Evolutionary conservation across 192 early-diverging fungal genomes (phyloP).

Genomic region (Linderina pennispora): DNA sequence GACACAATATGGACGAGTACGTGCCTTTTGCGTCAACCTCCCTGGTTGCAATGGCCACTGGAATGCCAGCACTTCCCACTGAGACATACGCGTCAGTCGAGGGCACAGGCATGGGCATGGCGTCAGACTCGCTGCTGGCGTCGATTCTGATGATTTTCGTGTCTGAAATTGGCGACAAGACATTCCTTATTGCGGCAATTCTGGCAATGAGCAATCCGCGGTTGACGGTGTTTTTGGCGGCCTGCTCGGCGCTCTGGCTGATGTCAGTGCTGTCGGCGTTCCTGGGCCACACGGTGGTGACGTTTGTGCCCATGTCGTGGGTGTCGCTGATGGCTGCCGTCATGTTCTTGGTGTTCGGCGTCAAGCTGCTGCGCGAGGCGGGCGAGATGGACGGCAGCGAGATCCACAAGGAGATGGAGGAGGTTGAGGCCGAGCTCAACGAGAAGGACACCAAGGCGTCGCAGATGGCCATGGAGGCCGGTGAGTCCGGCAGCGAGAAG

Average conservation of each 20-base stretch:
- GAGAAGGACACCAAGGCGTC: conserved; percentile 58
- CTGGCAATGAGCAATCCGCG: conserved; percentile 98
- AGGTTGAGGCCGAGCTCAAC: conserved; percentile 84
- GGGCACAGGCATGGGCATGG: no score
- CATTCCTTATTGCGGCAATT: conserved; percentile 96
- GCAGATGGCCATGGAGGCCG: conserved; percentile 55
- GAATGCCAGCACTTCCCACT: no score
- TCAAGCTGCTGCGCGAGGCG: conserved; percentile 82
- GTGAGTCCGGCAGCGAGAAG: conserved; percentile 20
- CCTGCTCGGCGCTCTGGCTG: conserved; percentile 77
- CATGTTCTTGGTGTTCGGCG: conserved; percentile 92
- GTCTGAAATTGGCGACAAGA: conserved; percentile 99
- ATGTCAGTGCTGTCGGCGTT: conserved; percentile 96
- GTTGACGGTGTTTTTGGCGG: conserved; percentile 81
- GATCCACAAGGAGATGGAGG: conserved; percentile 81
- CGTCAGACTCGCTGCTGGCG: conserved; percentile 43
- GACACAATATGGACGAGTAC: no score
- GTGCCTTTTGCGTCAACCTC: no score
- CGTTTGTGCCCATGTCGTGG: conserved; percentile 79
- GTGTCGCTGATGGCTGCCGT: conserved; percentile 77
- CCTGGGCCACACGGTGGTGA: conserved; percentile 85
- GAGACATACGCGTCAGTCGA: no score
- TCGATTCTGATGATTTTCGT: conserved; percentile 85
- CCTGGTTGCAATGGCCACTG: no score
- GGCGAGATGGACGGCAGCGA: conserved; percentile 84